These are phyloP conservation scores for Musa acuminata DNA, from an alignment of 176 grass and related monocot species.

Conservation along the genomic window DNA sequence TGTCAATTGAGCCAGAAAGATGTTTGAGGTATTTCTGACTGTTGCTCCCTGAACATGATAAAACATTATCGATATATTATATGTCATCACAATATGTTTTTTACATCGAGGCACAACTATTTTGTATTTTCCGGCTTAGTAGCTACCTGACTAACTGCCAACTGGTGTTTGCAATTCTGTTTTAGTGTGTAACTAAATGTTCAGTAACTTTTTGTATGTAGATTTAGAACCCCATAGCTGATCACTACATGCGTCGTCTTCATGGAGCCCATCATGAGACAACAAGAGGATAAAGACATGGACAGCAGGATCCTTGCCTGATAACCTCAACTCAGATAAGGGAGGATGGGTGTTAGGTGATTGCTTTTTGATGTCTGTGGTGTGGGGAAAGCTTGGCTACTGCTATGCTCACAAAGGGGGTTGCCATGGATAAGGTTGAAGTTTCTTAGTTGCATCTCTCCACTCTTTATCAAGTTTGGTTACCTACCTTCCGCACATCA, in stretches of 20 bases:
- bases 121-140: no score
- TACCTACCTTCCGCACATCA: slow-evolving; percentile 4
- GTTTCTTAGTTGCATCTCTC: background rate
- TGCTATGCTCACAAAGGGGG: no score
- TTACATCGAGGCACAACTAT: no score
- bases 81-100: no score
- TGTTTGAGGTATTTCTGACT: no score
- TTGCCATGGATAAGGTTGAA: background rate
- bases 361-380: background rate
- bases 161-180: no score
- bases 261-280: background rate
- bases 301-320: background rate
- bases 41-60: no score
- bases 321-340: background rate
- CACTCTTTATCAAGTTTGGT: slow-evolving; percentile 1
- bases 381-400: background rate
- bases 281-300: background rate
- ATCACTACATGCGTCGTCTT: background rate
- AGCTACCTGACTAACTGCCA: no score
- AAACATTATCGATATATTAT: no score
- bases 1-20: no score
- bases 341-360: background rate
- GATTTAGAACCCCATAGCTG: background rate
- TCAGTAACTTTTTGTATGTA: background rate
- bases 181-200: no score